These are phyloP conservation scores for Prinsepia uniflora DNA, from an alignment of 306 rosid genomes.

Conservation along the genomic window DNA sequence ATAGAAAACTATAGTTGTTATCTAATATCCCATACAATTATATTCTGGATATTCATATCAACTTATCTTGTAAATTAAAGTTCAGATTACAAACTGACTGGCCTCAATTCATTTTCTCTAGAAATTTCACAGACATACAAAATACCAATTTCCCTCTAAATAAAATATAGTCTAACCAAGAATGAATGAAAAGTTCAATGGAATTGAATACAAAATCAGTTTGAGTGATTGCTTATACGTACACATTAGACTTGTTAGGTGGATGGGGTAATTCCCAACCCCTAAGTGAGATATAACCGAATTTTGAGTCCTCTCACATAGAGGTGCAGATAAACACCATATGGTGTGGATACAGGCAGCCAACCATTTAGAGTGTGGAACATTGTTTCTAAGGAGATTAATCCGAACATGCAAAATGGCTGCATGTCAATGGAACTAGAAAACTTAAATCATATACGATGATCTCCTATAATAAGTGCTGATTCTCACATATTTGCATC, in stretches of 20 bases:
- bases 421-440: neutral
- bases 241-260: no score
- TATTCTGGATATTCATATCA: neutral
- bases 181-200: neutral
- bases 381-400: neutral
- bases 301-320: neutral
- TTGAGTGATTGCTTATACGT: neutral
- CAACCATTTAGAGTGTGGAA: neutral
- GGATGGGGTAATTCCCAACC: neutral
- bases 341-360: neutral
- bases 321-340: neutral
- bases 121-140: neutral
- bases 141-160: conserved; percentile 3
- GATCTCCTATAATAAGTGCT: no score
- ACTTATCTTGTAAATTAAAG: neutral
- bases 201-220: neutral
- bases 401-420: neutral
- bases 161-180: neutral
- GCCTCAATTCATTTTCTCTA: neutral
- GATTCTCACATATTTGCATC: neutral
- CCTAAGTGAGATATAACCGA: neutral
- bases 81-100: neutral
- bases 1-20: conserved; percentile 25
- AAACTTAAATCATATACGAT: neutral
- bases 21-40: conserved; percentile 14